Evolutionary conservation across 345 rosid species (phyloP).

Genomic region (Populus alba): DNA sequence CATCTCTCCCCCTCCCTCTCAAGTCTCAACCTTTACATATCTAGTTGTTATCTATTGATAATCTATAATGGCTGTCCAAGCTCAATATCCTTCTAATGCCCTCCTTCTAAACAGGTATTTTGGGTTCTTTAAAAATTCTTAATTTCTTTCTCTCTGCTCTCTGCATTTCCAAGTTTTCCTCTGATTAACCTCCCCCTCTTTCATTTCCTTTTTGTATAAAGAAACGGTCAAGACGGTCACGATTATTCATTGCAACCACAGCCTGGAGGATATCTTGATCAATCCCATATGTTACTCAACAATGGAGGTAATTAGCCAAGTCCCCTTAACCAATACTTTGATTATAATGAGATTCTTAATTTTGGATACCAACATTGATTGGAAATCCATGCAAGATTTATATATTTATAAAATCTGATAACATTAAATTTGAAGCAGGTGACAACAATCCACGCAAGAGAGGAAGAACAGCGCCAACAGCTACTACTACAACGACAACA

Average conservation of each 20-base stretch:
- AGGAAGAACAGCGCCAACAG: conserved; percentile 40
- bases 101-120: conserved; percentile 68
- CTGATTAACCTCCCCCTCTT: not conserved
- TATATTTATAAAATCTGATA: not conserved
- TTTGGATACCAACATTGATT: not conserved
- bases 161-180: not conserved
- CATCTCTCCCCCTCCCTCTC: not conserved
- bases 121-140: not conserved
- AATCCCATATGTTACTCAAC: conserved; percentile 47
- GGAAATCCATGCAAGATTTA: not conserved
- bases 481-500: not conserved
- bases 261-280: conserved; percentile 49
- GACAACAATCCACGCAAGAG: conserved; percentile 51
- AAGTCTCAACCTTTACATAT: not conserved
- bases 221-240: conserved; percentile 66
- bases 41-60: not conserved
- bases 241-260: conserved; percentile 57
- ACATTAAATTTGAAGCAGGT: conserved; percentile 2
- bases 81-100: conserved; percentile 78
- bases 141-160: not conserved
- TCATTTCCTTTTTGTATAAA: conserved; percentile 20
- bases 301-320: conserved; percentile 23
- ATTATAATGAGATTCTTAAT: not conserved
- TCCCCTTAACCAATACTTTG: not conserved
- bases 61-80: conserved; percentile 76